Conservation (phyloP, 2,329 filamentous ascomycete species). For the Aaosphaeria pasadenensis region DNA sequence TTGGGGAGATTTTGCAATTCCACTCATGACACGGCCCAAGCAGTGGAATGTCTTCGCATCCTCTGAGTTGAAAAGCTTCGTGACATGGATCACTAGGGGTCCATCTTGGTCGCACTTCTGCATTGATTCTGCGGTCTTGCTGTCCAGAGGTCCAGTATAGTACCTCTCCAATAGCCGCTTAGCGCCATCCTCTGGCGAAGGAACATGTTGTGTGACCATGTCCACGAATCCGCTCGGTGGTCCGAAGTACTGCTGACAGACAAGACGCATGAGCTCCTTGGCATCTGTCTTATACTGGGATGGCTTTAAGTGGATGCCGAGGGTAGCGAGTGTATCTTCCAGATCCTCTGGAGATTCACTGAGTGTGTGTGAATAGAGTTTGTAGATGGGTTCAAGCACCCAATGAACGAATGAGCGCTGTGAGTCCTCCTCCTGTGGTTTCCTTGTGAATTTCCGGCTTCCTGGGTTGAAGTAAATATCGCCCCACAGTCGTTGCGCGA, state of each 20-base stretch:
- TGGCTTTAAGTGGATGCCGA: slow-evolving; percentile 86
- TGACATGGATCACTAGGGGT: slow-evolving; percentile 85
- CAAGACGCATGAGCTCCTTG: slow-evolving; percentile 80
- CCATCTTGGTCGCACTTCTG: slow-evolving; percentile 81
- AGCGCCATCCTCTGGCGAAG: slow-evolving; percentile 78
- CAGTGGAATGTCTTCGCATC: slow-evolving; percentile 91
- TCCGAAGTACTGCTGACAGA: slow-evolving; percentile 95
- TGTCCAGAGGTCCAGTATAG: slow-evolving; percentile 88
- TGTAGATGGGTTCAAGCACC: slow-evolving; percentile 94
- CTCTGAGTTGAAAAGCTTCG: slow-evolving; percentile 85
- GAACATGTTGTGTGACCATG: slow-evolving; percentile 87
- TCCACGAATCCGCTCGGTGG: slow-evolving; percentile 88
- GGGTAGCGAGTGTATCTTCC: slow-evolving; percentile 69
- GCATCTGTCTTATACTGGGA: slow-evolving; percentile 90
- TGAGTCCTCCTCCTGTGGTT: slow-evolving; percentile 74
- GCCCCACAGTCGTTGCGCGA: slow-evolving; percentile 85
- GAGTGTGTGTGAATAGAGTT: slow-evolving; percentile 92
- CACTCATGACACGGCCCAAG: slow-evolving; percentile 89
- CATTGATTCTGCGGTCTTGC: slow-evolving; percentile 77
- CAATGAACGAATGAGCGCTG: slow-evolving; percentile 92
- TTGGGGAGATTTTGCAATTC: slow-evolving; percentile 76
- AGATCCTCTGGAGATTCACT: slow-evolving; percentile 85
- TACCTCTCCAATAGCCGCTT: slow-evolving; percentile 76
- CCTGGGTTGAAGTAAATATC: slow-evolving; percentile 94
- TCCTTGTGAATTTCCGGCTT: slow-evolving; percentile 88